Base-by-base conservation (phyloP, 2,329 filamentous ascomycete genomes). In the Arthrobotrys sphaeroides region DNA sequence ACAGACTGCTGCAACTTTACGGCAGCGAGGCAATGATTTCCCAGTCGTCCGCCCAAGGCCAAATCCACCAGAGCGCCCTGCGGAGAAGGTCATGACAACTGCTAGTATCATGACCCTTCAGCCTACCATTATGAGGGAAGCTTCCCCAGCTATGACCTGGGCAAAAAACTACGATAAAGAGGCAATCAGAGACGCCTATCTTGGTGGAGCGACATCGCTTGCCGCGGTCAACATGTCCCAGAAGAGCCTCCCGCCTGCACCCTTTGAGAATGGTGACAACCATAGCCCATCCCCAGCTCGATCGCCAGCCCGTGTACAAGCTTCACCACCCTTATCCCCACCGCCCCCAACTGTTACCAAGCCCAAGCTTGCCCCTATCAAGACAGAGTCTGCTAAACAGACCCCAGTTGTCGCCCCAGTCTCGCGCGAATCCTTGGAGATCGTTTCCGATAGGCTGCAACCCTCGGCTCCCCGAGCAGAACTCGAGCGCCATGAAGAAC, bases 101-200 rank as follows among this genome's bases (percentile, higher is more conserved):
- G 94, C 90, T 82, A 99, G 95, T 78, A 88, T 96, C 67, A 87
- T 97, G 80, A 97, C 93, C 2, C 85, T 98, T 51, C 94, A 97
- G 81, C 91, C 93, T 0, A 87, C 89, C 62, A 90, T 98, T 77
- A 86, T 94, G 80, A 93, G 87, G 62, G 95, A 97, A 82, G 94
- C 94, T 16, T 95, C 91, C 6, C 91, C 93, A 22, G 95, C 95
- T 0, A 90, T 99, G 90, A 96, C 97, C 82, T 99, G 95, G 95
- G 93, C 94, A 31, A 94, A 87, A 82, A 93, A 93, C 80, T 98
- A 97, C 81, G 95, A 98, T 83, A 96, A 95, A 83, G 90, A 95
- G 80, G 86, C 90, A 5, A 90, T 96, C 77, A 90, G 93, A 64
- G 89, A 92, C 77, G 89, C 92, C n/a, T 98, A 98, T 82, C 86